Evolutionary conservation across 306 rosid genomes (phyloP), one percentile per base, ranked within the genome.

Genomic region (Cucurbita maxima): DNA sequence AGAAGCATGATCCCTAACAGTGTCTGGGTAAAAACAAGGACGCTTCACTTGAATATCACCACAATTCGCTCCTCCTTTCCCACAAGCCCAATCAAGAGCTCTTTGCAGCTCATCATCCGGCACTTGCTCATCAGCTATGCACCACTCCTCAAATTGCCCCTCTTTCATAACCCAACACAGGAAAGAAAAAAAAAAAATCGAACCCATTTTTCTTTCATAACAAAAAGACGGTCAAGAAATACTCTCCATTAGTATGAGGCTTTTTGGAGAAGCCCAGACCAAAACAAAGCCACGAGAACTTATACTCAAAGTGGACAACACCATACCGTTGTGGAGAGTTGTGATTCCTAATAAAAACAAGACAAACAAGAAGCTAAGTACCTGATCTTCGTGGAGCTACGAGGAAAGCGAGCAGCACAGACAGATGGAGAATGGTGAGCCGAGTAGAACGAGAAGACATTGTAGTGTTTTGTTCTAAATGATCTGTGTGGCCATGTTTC

Each of bases 81-180:
- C 90, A 75, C 98, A 87, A 10, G 96, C 92, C 97, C 98, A 90
- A 56, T 90, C 84, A 76, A 93, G 55, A 4, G 92, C 96, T 60
- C 52, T 83, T 76, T 87, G 97, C 79, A 94, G 19, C 80, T 89
- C 90, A 3, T 55, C 13, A 41, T 87, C 92, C 0, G 87, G 80
- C 47, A 72, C 82, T 69, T 94, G 98, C 77, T 85, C 92, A 70
- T 94, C 96, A 4, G 97, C 90, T 68, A 86, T 75, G 77, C 97
- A 94, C 96, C 98, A 94, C 73, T 86, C 86, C 82, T 90, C 86
- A 10, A 53, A 76, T 52, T 87, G 87, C 5, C 82, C 90, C 47
- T 79, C 79, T 20, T 44, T 5, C 7, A 66, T 5, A 0, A 38
- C 44, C 44, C 44, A 40, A 1, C 7, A 40, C 7, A 40, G n/a